A percentile compares a stretch with the other conserved stretches of the same genome.
These are phyloP conservation scores for Dendrobium huoshanense DNA, from an alignment of 106 monocot genomes.

Conservation along the genomic window DNA sequence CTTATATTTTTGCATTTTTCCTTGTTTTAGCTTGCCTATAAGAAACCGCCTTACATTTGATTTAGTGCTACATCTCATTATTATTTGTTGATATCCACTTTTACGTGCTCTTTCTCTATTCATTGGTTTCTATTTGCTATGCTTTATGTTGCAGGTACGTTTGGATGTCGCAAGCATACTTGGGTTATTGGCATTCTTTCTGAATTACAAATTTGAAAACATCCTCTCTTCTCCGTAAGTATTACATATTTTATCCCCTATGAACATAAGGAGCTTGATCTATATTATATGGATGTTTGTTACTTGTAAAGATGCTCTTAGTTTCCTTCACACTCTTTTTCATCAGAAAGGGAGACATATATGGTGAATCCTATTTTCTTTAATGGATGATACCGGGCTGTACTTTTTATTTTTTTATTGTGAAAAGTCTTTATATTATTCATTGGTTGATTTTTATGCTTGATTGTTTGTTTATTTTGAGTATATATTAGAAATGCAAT, in stretches of 20 bases:
- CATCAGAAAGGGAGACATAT: too few species aligned
- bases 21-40: neutral
- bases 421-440: too few species aligned
- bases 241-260: slow-evolving; percentile 9
- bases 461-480: too few species aligned
- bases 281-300: neutral
- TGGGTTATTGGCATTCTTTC: slow-evolving; percentile 77
- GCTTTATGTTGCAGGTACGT: slow-evolving; percentile 44
- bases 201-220: slow-evolving; percentile 96
- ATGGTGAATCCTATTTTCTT: too few species aligned
- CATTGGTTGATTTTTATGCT: too few species aligned
- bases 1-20: neutral
- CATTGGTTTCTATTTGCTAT: neutral
- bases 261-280: neutral
- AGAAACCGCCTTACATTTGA: neutral
- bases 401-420: too few species aligned
- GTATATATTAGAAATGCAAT: too few species aligned
- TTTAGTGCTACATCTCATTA: neutral
- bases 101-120: neutral
- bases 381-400: too few species aligned
- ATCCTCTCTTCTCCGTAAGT: slow-evolving; percentile 90
- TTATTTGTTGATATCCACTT: neutral
- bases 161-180: slow-evolving; percentile 89
- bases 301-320: neutral
- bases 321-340: neutral